Base-by-base conservation (phyloP, 495 filamentous ascomycete species). In the Mycothermus thermophilus region DNA sequence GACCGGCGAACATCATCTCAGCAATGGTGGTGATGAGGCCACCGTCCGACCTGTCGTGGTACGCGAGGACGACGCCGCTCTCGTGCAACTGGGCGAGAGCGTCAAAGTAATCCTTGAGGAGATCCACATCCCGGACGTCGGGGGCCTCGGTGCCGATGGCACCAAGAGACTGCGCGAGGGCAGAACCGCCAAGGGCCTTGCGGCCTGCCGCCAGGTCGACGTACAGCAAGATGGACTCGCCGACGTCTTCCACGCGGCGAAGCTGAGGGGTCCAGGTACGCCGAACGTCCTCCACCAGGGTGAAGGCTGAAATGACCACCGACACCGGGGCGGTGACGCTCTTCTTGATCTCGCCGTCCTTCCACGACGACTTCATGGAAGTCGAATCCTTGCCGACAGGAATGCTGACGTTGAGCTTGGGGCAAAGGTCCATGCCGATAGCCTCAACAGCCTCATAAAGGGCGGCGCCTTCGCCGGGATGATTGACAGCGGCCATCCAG, bases 361-460 rank as follows among this genome's bases (percentile, higher is more conserved):
- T 80, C 92, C 90, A 97, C 37, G 83, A 80, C 61, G 90, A 87
- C 65, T 94, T 95, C 90, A 97, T 96, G 11, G 84, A 93, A 60
- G 90, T 93, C 4, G 88, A 95, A 54, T 97, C 90, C 61, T 96
- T 95, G 32, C 90, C 90, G 7, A 95, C 90, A 3, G 90, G 92
- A 37, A 96, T 94, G 36, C 79, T 83, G 44, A 96, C 74, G 13
- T 83, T 84, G 23, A 96, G 67, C 47, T 77, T 72, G 14, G 82
- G 82, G 46, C 63, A 73, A 5, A 94, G 61, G n/a, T 88, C 80
- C 64, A 93, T 74, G 30, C 83, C 84, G 43, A 94, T 86, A 5
- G 90, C 87, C 52, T 93, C 74, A 20, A 95, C 90, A 20, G 83
- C 90, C 56, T 93, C 87, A 40, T 94, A 97, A 27, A 97, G 69